Base-by-base conservation (phyloP, 1,284 basidiomycete species). In the Puccinia horiana region DNA sequence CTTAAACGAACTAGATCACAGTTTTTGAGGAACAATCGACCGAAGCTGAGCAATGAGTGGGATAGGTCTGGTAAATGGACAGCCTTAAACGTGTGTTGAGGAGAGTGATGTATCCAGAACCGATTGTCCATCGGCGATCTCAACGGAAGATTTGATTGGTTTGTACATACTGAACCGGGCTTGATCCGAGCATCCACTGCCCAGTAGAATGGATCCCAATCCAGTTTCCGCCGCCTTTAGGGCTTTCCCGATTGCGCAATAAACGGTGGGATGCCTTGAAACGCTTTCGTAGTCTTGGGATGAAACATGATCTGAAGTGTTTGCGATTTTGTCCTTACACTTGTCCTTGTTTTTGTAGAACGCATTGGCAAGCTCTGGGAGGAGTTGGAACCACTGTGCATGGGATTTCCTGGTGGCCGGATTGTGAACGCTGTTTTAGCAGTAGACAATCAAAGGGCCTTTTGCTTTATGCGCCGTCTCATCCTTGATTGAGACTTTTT, bases 121-220 rank as follows among this genome's bases (percentile, higher is more conserved):
- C 73, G 18, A 37, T 23, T 35, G 23, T 14, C 73, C 73, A 35
- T 75, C 73, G 0, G 73, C 73, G 6, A 75, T 29, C 18, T 47
- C 52, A 16, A 75, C 37, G 0, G 26, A 54, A 1, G 49, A 75
- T 2, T 20, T 12, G 1, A 47, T 16, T 2, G 11, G 0, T 6
- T 75, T 54, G 29, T 75, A 75, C 12, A 8, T 42, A 2, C 5
- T 5, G 49, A 75, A 75, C 2, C 2, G 5, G 6, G 29, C 37
- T 32, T 76, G 75, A 44, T 76, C 35, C 6, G 56, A 76, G 23
- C 32, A 76, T 32, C 54, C 52, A 42, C 44, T 35, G 42, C 63
- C 75, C 2, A 76, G 56, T 9, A 63, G n/a, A 12, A 63, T 35
- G 0, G 32, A 54, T 54, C 18, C 52, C 16, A 0, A 18, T 14